Conservation (phyloP, 768 basidiomycete genomes). For the Sporobolomyces pararoseus region DNA sequence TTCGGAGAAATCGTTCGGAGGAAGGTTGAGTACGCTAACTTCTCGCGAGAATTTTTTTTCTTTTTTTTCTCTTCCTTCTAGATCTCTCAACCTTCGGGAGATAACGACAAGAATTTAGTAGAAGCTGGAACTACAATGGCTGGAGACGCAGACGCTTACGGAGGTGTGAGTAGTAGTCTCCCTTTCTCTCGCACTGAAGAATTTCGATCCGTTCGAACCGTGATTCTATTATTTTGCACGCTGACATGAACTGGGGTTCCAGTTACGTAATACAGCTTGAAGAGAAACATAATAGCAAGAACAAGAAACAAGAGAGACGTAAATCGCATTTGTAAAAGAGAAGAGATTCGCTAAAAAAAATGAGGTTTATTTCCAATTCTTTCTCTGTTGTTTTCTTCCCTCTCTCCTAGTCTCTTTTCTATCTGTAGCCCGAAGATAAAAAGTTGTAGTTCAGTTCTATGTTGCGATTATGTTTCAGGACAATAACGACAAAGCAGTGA, state of each 20-base stretch:
- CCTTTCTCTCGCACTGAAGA: neutral
- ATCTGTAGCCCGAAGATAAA: too few species aligned
- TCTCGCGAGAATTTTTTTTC: too few species aligned
- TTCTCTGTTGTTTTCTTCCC: too few species aligned
- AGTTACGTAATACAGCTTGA: slow-evolving; percentile 18
- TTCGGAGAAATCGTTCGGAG: too few species aligned
- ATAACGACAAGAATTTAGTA: slow-evolving; percentile 8
- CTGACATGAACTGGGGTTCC: neutral
- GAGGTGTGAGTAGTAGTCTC: slow-evolving; percentile 12
- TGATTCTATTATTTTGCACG: neutral
- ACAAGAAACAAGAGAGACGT: neutral
- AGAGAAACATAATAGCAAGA: neutral
- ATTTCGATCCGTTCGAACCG: neutral
- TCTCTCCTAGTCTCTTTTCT: too few species aligned
- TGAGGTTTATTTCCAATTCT: too few species aligned
- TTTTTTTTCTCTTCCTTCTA: neutral
- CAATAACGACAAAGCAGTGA: too few species aligned
- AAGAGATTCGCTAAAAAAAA: too few species aligned
- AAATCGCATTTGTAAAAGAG: slow-evolving; percentile 10
- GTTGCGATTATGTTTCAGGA: too few species aligned
- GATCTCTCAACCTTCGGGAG: neutral
- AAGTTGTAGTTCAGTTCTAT: too few species aligned
- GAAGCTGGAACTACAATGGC: slow-evolving; percentile 32
- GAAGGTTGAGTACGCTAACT: too few species aligned
- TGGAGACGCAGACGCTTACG: slow-evolving; percentile 9